A percentile compares a stretch with the other conserved stretches of the same genome.
phyloP scores from a whole-genome alignment of 805 yeast genomes.

The Candida adriatica region DNA sequence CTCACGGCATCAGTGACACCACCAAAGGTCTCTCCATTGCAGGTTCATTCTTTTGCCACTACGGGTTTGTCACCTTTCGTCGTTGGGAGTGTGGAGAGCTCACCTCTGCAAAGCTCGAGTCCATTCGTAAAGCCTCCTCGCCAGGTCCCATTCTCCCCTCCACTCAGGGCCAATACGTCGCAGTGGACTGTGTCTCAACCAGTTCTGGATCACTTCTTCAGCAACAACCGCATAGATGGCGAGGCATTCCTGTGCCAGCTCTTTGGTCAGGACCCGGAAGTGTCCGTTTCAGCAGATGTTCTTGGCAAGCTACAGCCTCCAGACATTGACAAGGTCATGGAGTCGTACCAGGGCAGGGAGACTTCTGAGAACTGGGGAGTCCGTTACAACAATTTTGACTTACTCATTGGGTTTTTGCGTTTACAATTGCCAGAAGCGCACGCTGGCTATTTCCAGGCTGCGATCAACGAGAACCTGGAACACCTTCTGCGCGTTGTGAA shows the following conservation, averaged over 20 bases:
- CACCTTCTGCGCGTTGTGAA: constrained; percentile 12
- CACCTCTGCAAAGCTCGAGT: too few relatives aligned
- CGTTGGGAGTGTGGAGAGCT: too few relatives aligned
- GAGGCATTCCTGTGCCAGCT: constrained; percentile 13
- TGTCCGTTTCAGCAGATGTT: constrained; percentile 3
- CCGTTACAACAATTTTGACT: constrained; percentile 12
- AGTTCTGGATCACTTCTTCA: constrained; percentile 5
- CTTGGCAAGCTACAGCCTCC: constrained; percentile 5
- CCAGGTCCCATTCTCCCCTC: too few relatives aligned
- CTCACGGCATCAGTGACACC: too few relatives aligned
- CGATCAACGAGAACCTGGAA: constrained; percentile 10
- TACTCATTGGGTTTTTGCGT: constrained; percentile 18
- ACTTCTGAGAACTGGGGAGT: constrained; percentile 19
- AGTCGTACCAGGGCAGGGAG: constrained; percentile 12
- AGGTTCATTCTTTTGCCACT: too few relatives aligned
- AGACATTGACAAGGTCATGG: constrained; percentile 10
- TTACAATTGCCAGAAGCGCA: constrained; percentile 10
- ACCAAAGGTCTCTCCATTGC: too few relatives aligned
- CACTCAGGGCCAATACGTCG: too few relatives aligned
- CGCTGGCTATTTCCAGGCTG: constrained; percentile 10
- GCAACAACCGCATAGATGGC: neutral
- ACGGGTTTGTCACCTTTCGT: too few relatives aligned
- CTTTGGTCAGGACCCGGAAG: constrained; percentile 18
- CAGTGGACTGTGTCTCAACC: constrained; percentile 3
- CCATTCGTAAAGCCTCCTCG: too few relatives aligned